Base-by-base conservation (phyloP, 192 early-diverging fungal species). In the Gonapodya prolifera region DNA sequence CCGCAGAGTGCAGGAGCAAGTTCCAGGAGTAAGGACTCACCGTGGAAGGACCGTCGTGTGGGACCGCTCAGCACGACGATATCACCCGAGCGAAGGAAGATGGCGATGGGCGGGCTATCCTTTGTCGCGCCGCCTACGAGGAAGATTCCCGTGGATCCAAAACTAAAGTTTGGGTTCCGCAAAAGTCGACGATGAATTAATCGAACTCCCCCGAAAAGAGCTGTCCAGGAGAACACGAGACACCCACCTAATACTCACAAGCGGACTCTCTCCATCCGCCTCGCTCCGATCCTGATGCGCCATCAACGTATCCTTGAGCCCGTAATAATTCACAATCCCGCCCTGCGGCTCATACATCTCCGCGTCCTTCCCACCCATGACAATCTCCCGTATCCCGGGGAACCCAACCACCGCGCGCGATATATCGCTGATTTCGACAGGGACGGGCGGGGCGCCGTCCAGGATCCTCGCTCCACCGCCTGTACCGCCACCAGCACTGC, bases 271-370 rank as follows among this genome's bases (percentile, higher is more conserved):
- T 85, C 89, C 92, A 80, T 94, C 94, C 29, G 89, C 75, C 79
- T 99, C 97, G 36, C 93, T 96, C 69, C 89, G 85, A 81, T 99
- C 97, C 34, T 96, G 95, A 83, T 99, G 97, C 2, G 89, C 95
- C 83, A 93, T 96, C 80, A 99, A 84, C 1, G 91, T 83, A 77
- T 96, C 92, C 30, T 88, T 85, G 69, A 87, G 82, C 35, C 92
- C 90, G 79, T 99, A 99, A 79, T 92, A 97, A 82, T 99, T 99
- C 34, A 99, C 80, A 0, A 99, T 94, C 0, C 96, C 97, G 1
- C 95, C 97, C 80, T 99, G 92, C 74, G 93, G 84, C 35, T 80
- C 82, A 80, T 87, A 97, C 34, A 84, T 69, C 0, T 82, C 75
- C 81, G 74, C 92, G 94, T 1, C 83, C 35, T 76, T 79, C 33